Conservation (phyloP, 2,329 filamentous ascomycete species). For the Aspergillus aculeatus region DNA sequence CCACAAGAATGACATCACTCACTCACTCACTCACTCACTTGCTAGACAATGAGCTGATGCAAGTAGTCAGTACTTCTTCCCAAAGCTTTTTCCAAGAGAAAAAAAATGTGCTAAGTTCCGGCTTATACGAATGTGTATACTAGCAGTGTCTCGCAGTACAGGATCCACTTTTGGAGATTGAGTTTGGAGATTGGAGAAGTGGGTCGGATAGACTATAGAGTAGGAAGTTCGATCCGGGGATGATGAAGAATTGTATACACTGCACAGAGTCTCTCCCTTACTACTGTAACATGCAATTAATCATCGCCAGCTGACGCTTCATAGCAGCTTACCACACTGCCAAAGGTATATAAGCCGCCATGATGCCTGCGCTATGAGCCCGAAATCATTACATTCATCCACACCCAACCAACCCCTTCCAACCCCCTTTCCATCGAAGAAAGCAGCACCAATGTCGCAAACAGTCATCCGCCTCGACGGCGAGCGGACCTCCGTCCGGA, state of each 20-base stretch:
- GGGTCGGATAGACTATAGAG: not conserved
- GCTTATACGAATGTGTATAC: no score
- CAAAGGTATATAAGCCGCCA: not conserved
- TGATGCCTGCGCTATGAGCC: not conserved
- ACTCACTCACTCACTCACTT: no score
- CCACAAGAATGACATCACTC: no score
- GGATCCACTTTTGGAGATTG: not conserved
- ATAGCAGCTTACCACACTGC: not conserved
- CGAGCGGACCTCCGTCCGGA: not conserved
- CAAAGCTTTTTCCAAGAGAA: no score
- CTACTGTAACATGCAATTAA: no score
- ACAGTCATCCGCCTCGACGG: slow-evolving; percentile 5
- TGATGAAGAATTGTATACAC: no score
- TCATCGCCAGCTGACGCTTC: not conserved
- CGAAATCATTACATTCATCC: not conserved
- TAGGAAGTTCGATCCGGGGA: no score
- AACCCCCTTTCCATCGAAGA: not conserved
- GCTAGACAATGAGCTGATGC: no score
- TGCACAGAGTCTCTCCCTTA: no score
- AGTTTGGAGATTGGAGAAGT: not conserved
- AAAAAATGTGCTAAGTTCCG: no score
- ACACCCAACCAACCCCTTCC: not conserved
- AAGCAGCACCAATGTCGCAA: slow-evolving; percentile 4
- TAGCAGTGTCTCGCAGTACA: no score
- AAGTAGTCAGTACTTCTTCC: no score